Percentiles rank a stretch among this genome's conserved stretches.
Evolutionary conservation across 805 yeast species (phyloP).

Genomic region (Cyberlindnera americana): DNA sequence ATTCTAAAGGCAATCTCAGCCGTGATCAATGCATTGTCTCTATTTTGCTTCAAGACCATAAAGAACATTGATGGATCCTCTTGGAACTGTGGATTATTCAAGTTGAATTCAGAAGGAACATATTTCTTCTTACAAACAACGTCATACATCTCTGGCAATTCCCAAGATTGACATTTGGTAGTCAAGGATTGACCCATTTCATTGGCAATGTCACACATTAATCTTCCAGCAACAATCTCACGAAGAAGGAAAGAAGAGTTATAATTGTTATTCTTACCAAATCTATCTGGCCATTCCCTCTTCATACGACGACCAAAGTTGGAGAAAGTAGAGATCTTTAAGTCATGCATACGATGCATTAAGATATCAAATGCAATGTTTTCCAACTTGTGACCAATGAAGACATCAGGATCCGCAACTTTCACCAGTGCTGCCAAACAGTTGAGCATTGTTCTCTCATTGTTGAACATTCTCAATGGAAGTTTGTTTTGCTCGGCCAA

Average conservation of each 20-base stretch:
- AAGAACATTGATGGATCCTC: slow-evolving; percentile 66
- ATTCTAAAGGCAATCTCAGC: slow-evolving; percentile 77
- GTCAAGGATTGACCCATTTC: slow-evolving; percentile 94
- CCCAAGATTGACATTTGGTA: slow-evolving; percentile 92
- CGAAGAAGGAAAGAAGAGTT: slow-evolving; percentile 54
- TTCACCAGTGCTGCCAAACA: slow-evolving; percentile 71
- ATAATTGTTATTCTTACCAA: slow-evolving; percentile 50
- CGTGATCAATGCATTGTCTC: slow-evolving; percentile 60
- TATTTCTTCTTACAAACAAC: slow-evolving; percentile 67
- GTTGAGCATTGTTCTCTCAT: slow-evolving; percentile 69
- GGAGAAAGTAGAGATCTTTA: slow-evolving; percentile 73
- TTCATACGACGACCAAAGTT: slow-evolving; percentile 79
- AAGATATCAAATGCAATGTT: slow-evolving; percentile 73
- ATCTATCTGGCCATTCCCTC: slow-evolving; percentile 72
- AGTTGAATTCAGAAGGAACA: slow-evolving; percentile 66
- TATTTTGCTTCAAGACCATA: slow-evolving; percentile 68
- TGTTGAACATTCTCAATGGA: slow-evolving; percentile 56
- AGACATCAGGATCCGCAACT: slow-evolving; percentile 82
- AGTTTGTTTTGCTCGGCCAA: slow-evolving; percentile 53
- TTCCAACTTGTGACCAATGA: slow-evolving; percentile 85
- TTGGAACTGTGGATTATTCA: slow-evolving; percentile 58
- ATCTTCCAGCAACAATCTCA: slow-evolving; percentile 78
- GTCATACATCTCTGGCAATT: slow-evolving; percentile 84
- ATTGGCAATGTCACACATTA: slow-evolving; percentile 88
- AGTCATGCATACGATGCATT: slow-evolving; percentile 74